A percentile compares a stretch with the other conserved stretches of the same genome.
Conservation (phyloP, 169 alveolate species). For the Plasmodium sp. region DNA sequence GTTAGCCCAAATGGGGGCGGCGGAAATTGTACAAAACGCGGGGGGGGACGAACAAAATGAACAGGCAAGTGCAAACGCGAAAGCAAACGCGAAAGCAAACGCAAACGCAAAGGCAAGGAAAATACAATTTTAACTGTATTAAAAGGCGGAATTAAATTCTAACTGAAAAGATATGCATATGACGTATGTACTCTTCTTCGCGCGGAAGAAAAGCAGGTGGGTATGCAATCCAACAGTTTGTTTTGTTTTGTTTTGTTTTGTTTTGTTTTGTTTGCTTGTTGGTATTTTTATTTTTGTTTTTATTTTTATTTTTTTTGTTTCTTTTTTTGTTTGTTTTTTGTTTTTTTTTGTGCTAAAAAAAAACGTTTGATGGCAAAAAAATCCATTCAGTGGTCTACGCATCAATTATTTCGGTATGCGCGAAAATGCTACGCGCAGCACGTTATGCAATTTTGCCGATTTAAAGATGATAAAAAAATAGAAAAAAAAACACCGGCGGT, state of each 20-base stretch:
- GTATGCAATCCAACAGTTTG: background rate
- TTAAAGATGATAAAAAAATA: background rate
- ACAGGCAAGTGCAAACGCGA: background rate
- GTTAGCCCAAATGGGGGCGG: background rate
- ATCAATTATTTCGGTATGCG: background rate
- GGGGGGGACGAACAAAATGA: background rate
- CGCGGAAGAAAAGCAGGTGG: background rate
- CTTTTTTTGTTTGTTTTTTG: background rate
- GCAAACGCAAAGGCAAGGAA: background rate
- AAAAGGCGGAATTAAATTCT: background rate
- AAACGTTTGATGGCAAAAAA: background rate
- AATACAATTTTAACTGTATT: background rate
- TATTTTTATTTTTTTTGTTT: background rate
- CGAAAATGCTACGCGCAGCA: background rate
- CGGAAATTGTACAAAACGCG: background rate
- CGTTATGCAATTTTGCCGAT: background rate
- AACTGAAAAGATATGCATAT: background rate
- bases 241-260: background rate
- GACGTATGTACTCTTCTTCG: background rate
- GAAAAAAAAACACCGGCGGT: background rate
- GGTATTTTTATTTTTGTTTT: background rate
- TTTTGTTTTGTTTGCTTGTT: background rate
- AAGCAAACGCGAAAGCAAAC: background rate
- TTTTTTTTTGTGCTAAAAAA: background rate
- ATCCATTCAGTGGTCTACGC: background rate